Conservation (phyloP, 768 basidiomycete species). For the Kwoniella dejecticola region DNA sequence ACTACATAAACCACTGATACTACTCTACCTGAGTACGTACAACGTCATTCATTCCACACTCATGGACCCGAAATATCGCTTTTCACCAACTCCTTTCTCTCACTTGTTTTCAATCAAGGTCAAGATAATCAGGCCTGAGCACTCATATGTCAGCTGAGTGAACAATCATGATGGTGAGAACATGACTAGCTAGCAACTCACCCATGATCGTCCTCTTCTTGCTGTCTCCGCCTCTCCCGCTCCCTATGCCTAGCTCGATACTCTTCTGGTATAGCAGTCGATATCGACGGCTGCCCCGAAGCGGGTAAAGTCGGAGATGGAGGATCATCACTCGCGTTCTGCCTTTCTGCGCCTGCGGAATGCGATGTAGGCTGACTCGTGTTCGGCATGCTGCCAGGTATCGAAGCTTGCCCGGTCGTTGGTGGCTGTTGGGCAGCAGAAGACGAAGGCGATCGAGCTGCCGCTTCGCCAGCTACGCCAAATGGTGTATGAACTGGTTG, state of each 20-base stretch:
- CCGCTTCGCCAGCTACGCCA: conserved; percentile 7
- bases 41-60: neutral
- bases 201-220: conserved; percentile 16
- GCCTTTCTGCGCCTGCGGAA: no score
- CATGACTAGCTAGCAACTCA: conserved; percentile 2
- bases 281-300: conserved; percentile 13
- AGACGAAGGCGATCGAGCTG: neutral
- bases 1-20: no score
- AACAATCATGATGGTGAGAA: no score
- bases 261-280: conserved; percentile 42
- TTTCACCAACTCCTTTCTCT: neutral
- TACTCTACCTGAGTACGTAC: no score
- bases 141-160: neutral
- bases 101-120: neutral
- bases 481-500: conserved; percentile 9
- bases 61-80: no score
- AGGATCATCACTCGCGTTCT: neutral
- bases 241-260: conserved; percentile 41
- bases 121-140: neutral
- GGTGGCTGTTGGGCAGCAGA: neutral
- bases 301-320: conserved; percentile 1
- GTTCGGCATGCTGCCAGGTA: no score
- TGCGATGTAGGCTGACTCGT: neutral
- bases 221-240: conserved; percentile 23
- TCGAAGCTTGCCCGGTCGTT: neutral